Conservation (phyloP, 345 rosid genomes). For the Draba incana region DNA sequence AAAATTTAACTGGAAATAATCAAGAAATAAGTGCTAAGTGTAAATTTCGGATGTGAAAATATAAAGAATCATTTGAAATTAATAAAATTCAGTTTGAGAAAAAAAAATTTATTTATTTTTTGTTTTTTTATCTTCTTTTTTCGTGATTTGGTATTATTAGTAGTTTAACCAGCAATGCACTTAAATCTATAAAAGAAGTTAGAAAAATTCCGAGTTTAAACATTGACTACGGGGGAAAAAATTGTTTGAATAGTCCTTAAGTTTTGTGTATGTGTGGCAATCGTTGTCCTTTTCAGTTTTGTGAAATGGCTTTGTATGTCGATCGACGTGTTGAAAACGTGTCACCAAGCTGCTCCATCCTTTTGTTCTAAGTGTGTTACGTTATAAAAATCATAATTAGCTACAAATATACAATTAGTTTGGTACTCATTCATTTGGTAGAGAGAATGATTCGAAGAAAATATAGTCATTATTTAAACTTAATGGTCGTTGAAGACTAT, state of each 20-base stretch:
- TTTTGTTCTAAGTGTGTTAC: slow-evolving; percentile 14
- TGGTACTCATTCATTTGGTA: slow-evolving; percentile 22
- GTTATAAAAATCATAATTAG: neutral
- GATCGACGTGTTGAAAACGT: slow-evolving; percentile 13
- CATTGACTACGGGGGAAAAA: neutral
- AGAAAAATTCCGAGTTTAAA: too few species aligned
- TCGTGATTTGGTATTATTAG: too few species aligned
- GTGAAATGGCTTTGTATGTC: neutral
- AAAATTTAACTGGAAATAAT: neutral
- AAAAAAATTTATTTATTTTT: too few species aligned
- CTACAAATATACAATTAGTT: slow-evolving; percentile 4
- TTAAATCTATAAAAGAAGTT: too few species aligned
- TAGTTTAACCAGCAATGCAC: too few species aligned
- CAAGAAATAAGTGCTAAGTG: neutral
- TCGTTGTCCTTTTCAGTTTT: neutral
- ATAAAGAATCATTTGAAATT: neutral
- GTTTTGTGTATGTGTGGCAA: neutral
- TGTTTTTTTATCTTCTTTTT: too few species aligned
- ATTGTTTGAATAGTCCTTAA: neutral
- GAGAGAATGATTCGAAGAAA: slow-evolving; percentile 10
- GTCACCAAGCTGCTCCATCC: slow-evolving; percentile 13
- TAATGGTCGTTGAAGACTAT: slow-evolving; percentile 17
- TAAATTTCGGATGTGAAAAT: neutral
- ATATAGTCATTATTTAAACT: neutral
- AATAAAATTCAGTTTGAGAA: too few species aligned